Conservation (phyloP, 257 asterid species). For the Solanum habrochaites region DNA sequence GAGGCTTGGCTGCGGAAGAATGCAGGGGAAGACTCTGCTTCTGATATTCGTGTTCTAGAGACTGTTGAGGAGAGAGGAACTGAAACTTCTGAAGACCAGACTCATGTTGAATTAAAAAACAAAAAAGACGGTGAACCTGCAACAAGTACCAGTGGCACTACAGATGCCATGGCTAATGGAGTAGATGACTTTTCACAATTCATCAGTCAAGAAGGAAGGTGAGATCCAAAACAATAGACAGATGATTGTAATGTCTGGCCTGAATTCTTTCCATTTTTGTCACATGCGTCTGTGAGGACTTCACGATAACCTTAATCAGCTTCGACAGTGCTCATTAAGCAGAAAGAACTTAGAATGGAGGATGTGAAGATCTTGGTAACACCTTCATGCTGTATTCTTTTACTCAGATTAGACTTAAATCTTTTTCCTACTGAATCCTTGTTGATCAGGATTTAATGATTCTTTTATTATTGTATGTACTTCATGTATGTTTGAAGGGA, state of each 20-base stretch:
- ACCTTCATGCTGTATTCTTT: background rate
- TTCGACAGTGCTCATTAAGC: background rate
- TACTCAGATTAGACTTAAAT: background rate
- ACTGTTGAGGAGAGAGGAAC: constrained; percentile 20
- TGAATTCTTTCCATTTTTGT: background rate
- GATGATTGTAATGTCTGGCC: background rate
- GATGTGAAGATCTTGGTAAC: background rate
- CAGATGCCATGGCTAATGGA: constrained; percentile 23
- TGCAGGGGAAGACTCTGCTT: constrained; percentile 21
- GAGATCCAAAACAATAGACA: background rate
- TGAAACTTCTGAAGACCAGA: background rate
- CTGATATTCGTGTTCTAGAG: background rate
- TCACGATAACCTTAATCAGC: background rate
- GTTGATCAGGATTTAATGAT: background rate
- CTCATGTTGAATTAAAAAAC: background rate
- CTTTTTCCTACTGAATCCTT: background rate
- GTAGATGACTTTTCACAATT: constrained; percentile 33
- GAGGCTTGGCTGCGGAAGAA: constrained; percentile 59
- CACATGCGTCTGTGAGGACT: background rate
- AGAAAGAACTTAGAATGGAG: background rate
- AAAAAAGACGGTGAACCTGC: constrained; percentile 4
- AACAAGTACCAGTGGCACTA: background rate
- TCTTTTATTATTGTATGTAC: background rate
- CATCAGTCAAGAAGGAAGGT: constrained; percentile 35
- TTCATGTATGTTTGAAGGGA: background rate